Conservation (phyloP, 495 filamentous ascomycete genomes). For the Aspergillus indologenus region DNA sequence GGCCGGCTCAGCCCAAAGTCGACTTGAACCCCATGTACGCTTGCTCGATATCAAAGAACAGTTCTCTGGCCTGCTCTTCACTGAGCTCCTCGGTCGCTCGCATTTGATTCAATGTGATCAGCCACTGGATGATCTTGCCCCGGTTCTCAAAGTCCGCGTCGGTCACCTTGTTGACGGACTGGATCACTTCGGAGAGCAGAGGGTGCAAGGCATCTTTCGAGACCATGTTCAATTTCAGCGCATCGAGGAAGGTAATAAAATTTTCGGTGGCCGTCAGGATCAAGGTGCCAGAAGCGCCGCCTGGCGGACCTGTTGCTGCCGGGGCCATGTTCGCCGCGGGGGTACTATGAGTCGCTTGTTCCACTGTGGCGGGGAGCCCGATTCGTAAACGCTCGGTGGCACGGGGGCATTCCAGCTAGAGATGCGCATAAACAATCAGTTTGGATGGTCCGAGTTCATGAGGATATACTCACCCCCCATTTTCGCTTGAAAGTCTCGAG, state of each 20-base stretch:
- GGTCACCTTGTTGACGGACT: slow-evolving; percentile 93
- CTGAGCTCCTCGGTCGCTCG: slow-evolving; percentile 85
- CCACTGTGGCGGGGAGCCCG: slow-evolving; percentile 70
- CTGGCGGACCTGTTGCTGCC: slow-evolving; percentile 34
- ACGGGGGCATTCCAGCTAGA: slow-evolving; percentile 86
- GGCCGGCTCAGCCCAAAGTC: slow-evolving; percentile 47
- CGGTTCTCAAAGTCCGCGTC: slow-evolving; percentile 88
- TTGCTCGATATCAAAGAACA: slow-evolving; percentile 83
- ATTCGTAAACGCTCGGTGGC: slow-evolving; percentile 90
- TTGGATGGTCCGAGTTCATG: background rate
- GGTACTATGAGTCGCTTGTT: slow-evolving; percentile 48
- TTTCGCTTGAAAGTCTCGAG: slow-evolving; percentile 90
- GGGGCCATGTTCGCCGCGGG: slow-evolving; percentile 40
- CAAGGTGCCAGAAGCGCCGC: slow-evolving; percentile 64
- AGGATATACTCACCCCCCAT: slow-evolving; percentile 69
- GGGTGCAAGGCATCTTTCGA: slow-evolving; percentile 96
- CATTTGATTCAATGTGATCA: slow-evolving; percentile 97
- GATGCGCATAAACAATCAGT: slow-evolving; percentile 6
- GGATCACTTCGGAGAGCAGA: slow-evolving; percentile 88
- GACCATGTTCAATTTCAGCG: slow-evolving; percentile 79
- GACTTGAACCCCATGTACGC: slow-evolving; percentile 90
- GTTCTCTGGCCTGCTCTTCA: slow-evolving; percentile 81
- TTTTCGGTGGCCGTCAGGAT: slow-evolving; percentile 89
- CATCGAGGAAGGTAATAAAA: slow-evolving; percentile 97
- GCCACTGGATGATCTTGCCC: slow-evolving; percentile 96